These are phyloP conservation scores for Emmonsiellopsis sp. DNA, from an alignment of 2,329 filamentous ascomycete genomes.

Conservation along the genomic window DNA sequence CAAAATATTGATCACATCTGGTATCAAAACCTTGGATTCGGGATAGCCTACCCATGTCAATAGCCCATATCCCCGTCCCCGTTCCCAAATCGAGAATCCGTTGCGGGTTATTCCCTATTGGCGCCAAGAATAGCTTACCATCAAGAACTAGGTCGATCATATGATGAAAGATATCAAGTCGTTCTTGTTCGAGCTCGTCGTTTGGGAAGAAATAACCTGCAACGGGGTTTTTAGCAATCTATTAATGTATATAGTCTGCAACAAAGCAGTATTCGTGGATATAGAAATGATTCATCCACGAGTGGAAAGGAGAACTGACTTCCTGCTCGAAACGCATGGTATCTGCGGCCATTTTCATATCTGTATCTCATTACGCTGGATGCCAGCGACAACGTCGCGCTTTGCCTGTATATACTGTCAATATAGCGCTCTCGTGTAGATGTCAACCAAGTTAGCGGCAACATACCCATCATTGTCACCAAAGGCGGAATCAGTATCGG, in stretches of 20 bases:
- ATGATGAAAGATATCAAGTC: slow-evolving; percentile 21
- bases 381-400: slow-evolving; percentile 6
- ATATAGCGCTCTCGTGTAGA: not conserved
- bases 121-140: slow-evolving; percentile 38
- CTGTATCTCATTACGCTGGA: slow-evolving; percentile 11
- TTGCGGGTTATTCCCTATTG: slow-evolving; percentile 28
- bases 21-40: not conserved
- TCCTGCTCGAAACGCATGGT: slow-evolving; percentile 11
- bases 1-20: not conserved
- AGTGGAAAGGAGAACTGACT: slow-evolving; percentile 4
- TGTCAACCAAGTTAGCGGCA: not conserved
- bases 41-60: slow-evolving; percentile 20
- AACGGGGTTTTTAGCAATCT: slow-evolving; percentile 5
- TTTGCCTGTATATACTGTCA: slow-evolving; percentile 3
- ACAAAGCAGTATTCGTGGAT: not conserved
- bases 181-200: slow-evolving; percentile 14
- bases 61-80: slow-evolving; percentile 25
- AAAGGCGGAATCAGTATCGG: not conserved
- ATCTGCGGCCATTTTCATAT: slow-evolving; percentile 15
- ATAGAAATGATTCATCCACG: not conserved
- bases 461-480: not conserved
- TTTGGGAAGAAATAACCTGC: slow-evolving; percentile 10
- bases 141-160: slow-evolving; percentile 40
- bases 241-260: not conserved
- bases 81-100: slow-evolving; percentile 44